Percentiles rank a stretch among this genome's conserved stretches.
phyloP scores from a whole-genome alignment of 345 rosid genomes.

The Eucalyptus sideroxylon region DNA sequence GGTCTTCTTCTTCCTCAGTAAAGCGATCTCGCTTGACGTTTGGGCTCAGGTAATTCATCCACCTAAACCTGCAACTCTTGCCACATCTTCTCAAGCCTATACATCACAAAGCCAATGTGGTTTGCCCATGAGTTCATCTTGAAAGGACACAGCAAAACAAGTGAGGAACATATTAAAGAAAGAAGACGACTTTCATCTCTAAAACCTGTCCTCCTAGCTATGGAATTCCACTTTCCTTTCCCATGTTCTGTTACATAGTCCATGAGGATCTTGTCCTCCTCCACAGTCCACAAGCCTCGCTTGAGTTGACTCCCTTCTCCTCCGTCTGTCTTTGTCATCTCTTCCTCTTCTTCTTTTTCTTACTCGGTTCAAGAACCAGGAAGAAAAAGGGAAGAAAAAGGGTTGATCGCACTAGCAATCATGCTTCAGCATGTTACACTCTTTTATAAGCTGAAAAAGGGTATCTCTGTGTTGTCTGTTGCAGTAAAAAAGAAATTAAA shows the following conservation, averaged over 20 bases:
- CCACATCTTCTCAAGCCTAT: constrained; percentile 57
- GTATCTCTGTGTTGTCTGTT: neutral
- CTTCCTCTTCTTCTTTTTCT: neutral
- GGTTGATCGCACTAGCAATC: neutral
- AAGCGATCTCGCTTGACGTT: neutral
- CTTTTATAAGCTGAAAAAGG: neutral
- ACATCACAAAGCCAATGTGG: neutral
- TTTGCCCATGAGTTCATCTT: neutral
- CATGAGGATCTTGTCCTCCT: constrained; percentile 46
- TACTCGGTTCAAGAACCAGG: neutral
- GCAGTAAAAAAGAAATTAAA: neutral
- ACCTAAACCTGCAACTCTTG: constrained; percentile 43
- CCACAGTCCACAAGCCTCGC: constrained; percentile 53
- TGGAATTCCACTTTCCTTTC: constrained; percentile 47
- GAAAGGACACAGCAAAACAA: neutral
- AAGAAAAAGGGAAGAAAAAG: neutral
- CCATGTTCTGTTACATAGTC: constrained; percentile 39
- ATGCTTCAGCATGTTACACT: neutral
- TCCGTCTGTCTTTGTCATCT: constrained; percentile 9
- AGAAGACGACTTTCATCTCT: neutral
- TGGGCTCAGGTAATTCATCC: neutral
- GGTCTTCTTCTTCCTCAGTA: neutral
- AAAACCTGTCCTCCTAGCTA: constrained; percentile 36
- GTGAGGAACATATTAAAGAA: neutral
- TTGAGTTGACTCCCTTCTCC: constrained; percentile 14